These are phyloP conservation scores for Curvularia lunata DNA, from an alignment of 2,329 filamentous ascomycete species.

Conservation along the genomic window DNA sequence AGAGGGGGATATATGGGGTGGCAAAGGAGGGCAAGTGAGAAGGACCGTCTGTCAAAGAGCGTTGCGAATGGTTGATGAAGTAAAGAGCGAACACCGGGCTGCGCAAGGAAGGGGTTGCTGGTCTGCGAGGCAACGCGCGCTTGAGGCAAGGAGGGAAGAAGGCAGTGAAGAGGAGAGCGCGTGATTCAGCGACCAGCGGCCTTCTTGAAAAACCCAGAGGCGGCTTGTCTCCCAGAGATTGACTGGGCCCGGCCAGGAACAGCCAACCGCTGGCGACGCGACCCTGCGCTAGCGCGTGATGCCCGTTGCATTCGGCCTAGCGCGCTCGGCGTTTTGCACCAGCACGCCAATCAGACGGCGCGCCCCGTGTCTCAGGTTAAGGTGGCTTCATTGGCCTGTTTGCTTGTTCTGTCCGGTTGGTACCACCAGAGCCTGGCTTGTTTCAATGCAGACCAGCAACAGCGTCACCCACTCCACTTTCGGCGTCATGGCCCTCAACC, in stretches of 20 bases:
- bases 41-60: conserved; percentile 48
- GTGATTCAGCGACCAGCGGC: conserved; percentile 20
- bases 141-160: conserved; percentile 31
- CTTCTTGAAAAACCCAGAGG: conserved; percentile 33
- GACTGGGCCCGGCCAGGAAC: conserved; percentile 32
- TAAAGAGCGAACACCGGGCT: conserved; percentile 51
- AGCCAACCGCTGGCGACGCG: conserved; percentile 24
- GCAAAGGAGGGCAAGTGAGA: conserved; percentile 15
- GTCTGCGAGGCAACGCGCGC: conserved; percentile 33
- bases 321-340: conserved; percentile 22
- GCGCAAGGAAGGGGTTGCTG: conserved; percentile 37
- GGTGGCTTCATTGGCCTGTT: conserved; percentile 18
- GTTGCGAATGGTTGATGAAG: conserved; percentile 43
- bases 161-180: conserved; percentile 28
- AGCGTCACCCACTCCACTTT: conserved; percentile 15
- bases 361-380: conserved; percentile 34
- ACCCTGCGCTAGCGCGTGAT: conserved; percentile 10
- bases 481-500: conserved; percentile 13
- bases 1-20: conserved; percentile 23
- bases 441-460: conserved; percentile 30
- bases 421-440: conserved; percentile 19
- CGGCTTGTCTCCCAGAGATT: conserved; percentile 37
- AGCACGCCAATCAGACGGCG: conserved; percentile 22
- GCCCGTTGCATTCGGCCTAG: conserved; percentile 26
- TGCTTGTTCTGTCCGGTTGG: conserved; percentile 22